Percentiles rank a stretch among this genome's conserved stretches.
Conservation (phyloP, 2,329 filamentous ascomycete species). For the Penicillium sp. region DNA sequence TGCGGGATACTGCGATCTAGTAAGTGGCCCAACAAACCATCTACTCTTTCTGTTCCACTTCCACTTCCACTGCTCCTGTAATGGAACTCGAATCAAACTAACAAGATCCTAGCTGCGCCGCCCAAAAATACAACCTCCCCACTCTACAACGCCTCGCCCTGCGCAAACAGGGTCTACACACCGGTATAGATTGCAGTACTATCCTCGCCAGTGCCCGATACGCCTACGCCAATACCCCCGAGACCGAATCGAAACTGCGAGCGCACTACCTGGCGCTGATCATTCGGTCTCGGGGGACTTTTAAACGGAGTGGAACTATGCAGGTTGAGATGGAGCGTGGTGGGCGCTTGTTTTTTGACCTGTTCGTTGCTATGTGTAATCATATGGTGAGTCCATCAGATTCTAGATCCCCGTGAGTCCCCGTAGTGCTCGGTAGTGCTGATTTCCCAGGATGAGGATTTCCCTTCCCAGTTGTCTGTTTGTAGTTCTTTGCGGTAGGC, state of each 20-base stretch:
- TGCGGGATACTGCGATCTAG: constrained; percentile 91
- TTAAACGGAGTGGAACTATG: constrained; percentile 94
- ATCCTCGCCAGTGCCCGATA: constrained; percentile 87
- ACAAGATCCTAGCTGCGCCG: constrained; percentile 65
- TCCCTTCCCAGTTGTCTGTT: constrained; percentile 18
- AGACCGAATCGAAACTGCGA: constrained; percentile 85
- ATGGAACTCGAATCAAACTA: background rate
- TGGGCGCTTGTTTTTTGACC: constrained; percentile 86
- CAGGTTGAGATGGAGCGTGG: constrained; percentile 92
- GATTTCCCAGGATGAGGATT: constrained; percentile 30
- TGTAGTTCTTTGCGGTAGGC: constrained; percentile 18
- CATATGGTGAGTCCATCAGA: constrained; percentile 69
- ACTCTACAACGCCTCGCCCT: constrained; percentile 84
- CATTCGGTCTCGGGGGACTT: constrained; percentile 82
- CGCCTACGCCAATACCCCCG: constrained; percentile 85
- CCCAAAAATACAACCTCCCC: constrained; percentile 79
- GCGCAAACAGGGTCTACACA: constrained; percentile 86
- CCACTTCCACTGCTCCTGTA: no score
- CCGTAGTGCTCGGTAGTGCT: background rate
- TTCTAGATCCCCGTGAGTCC: background rate
- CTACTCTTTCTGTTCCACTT: no score
- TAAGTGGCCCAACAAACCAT: constrained; percentile 36
- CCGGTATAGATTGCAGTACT: constrained; percentile 80
- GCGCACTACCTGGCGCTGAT: constrained; percentile 92
- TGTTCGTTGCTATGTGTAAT: constrained; percentile 92